phyloP scores from a whole-genome alignment of 2,329 filamentous ascomycete species.

The Botrytis byssoidea region DNA sequence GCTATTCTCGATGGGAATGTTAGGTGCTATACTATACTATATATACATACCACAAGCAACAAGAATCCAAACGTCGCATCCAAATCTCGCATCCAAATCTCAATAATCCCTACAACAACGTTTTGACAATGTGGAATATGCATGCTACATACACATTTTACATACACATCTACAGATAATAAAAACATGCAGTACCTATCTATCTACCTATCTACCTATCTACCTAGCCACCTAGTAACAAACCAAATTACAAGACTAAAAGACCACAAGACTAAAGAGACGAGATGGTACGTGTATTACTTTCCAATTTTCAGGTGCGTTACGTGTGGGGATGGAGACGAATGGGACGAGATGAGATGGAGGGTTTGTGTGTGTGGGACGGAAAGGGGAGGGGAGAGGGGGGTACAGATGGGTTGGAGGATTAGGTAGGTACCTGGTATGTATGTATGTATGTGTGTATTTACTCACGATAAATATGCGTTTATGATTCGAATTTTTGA shows the following conservation, averaged over 20 bases:
- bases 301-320: background rate
- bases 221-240: no score
- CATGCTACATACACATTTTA: no score
- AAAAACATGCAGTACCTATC: background rate
- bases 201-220: no score
- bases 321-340: background rate
- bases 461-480: background rate
- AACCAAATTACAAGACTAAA: background rate
- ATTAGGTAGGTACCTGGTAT: background rate
- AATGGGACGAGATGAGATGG: background rate
- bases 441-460: background rate
- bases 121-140: background rate
- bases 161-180: background rate
- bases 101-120: background rate
- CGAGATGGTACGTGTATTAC: background rate
- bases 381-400: background rate
- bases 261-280: background rate
- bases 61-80: no score
- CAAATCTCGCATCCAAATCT: no score
- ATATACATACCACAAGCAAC: no score
- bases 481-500: background rate
- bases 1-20: background rate
- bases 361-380: background rate
- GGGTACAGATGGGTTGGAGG: background rate
- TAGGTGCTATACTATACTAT: no score